Base-by-base conservation (phyloP, 306 rosid genomes). In the Malus fusca region DNA sequence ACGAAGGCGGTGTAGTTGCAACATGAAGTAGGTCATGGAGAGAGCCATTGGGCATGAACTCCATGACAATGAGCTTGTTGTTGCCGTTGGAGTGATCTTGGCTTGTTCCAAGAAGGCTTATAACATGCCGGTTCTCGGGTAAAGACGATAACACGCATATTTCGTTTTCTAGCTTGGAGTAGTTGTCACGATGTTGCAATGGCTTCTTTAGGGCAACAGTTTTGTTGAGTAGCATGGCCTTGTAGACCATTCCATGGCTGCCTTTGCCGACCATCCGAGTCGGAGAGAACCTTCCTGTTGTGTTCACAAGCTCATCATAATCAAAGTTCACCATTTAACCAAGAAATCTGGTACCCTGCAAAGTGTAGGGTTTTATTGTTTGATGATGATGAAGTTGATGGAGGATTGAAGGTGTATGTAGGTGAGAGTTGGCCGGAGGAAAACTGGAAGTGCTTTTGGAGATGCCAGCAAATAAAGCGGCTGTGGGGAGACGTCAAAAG, bases 231-330 rank as follows among this genome's bases (percentile, higher is more conserved):
- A 85, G 61, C 3, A 28, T 21, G 19, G 76, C 95, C 73, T 75
- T 79, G 73, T 76, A 88, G 3, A 90, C 89, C 48, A 31, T 77
- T 11, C 95, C 92, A 59, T 88, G 92, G 79, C 90, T 84, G 75
- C 95, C 95, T 84, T 78, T 90, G 10, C 96, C 92, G 5, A 88
- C 56, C 12, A 88, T 70, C 40, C 26, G 81, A 3, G 71, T 35
- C 0, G 83, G 65, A 68, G 86, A 81, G 82, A 88, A 90, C 17
- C 79, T 79, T 17, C 80, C 81, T 4, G 91, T 90, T 23, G 85
- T 87, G 43, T 78, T 68, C 3, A 80, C 80, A 26, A 90, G 69
- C 60, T 86, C 86, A 46, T 86, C 81, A 3, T 84, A 90, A 1
- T 84, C 85, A 53, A 79, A 80, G 66, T 71, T 87, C 23, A 30